phyloP scores from a whole-genome alignment of 345 rosid genomes.

The Salix arbutifolia region DNA sequence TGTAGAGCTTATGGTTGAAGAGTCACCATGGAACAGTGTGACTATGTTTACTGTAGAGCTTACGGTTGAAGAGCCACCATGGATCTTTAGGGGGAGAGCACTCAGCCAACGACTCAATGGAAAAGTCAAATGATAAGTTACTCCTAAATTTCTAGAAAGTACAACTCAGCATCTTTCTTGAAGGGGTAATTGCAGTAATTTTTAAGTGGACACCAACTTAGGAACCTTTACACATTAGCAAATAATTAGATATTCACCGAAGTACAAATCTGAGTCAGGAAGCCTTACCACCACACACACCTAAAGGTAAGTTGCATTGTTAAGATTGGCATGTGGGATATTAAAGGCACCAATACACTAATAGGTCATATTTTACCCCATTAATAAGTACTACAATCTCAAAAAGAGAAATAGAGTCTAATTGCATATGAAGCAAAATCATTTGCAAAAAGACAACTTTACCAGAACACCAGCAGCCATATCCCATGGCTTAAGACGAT shows the following conservation, averaged over 20 bases:
- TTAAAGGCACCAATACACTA: neutral
- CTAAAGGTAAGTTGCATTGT: neutral
- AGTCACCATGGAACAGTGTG: neutral
- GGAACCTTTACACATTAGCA: neutral
- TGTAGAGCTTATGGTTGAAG: neutral
- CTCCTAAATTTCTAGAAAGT: neutral
- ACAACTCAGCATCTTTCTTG: neutral
- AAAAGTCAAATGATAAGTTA: neutral
- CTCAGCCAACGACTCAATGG: neutral
- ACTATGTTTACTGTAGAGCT: neutral
- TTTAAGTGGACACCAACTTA: neutral
- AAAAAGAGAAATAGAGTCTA: neutral
- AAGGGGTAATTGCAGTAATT: neutral
- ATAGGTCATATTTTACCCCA: neutral
- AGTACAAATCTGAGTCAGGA: neutral
- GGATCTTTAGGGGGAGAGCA: neutral
- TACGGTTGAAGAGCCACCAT: neutral
- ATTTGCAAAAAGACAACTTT: constrained; percentile 16
- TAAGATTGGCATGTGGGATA: neutral
- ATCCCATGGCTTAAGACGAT: constrained; percentile 98
- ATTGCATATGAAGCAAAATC: constrained; percentile 9
- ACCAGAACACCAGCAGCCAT: constrained; percentile 99
- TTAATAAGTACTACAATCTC: neutral
- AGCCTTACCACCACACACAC: neutral
- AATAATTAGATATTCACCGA: neutral